These are phyloP conservation scores for Chaetomium sp. DNA, from an alignment of 2,329 filamentous ascomycete species.

Conservation along the genomic window DNA sequence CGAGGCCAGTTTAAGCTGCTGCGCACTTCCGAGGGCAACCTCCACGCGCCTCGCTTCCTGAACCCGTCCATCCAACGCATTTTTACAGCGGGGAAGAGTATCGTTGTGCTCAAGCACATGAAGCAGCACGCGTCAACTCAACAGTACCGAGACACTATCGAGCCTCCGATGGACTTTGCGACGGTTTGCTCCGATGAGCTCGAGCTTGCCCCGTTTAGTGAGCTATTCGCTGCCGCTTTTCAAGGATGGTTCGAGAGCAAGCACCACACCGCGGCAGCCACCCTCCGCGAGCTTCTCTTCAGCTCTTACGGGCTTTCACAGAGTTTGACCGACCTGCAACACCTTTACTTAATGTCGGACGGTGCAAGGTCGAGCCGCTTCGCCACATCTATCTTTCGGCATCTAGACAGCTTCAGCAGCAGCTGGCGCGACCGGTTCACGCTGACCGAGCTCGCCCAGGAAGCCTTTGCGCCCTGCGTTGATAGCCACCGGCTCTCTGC, in stretches of 20 bases:
- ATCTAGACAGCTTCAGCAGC: constrained; percentile 55
- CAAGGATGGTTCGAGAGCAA: constrained; percentile 70
- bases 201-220: constrained; percentile 61
- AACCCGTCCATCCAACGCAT: constrained; percentile 63
- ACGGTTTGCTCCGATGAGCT: constrained; percentile 44
- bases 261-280: constrained; percentile 61
- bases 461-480: constrained; percentile 55
- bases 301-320: constrained; percentile 60
- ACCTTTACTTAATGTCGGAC: constrained; percentile 71
- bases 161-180: constrained; percentile 48
- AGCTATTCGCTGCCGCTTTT: constrained; percentile 66
- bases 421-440: constrained; percentile 77
- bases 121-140: constrained; percentile 42
- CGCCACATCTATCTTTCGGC: constrained; percentile 63
- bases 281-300: constrained; percentile 61
- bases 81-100: constrained; percentile 82
- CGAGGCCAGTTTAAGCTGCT: constrained; percentile 65
- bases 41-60: constrained; percentile 71
- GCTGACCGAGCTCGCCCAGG: constrained; percentile 70
- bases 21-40: constrained; percentile 47
- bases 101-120: constrained; percentile 73
- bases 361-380: constrained; percentile 62
- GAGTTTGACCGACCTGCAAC: constrained; percentile 60
- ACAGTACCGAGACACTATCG: constrained; percentile 27
- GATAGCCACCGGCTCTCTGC: constrained; percentile 59